These are phyloP conservation scores for Fagopyrum tataricum DNA, from an alignment of 148 eudicot genomes.

Conservation along the genomic window DNA sequence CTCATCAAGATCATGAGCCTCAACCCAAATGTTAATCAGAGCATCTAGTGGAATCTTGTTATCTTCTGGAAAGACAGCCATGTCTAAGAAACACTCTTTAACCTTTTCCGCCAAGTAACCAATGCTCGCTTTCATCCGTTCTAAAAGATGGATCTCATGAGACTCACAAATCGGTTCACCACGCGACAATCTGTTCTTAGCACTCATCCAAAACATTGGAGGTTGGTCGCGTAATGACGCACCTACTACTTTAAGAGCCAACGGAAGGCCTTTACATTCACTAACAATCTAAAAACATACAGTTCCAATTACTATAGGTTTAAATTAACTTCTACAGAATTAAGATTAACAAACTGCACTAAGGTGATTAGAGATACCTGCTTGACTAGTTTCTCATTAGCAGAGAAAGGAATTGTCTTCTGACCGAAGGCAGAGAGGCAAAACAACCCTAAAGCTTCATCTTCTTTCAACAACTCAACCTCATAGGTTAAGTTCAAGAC, in stretches of 20 bases:
- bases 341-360: not conserved
- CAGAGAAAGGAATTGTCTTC: slow-evolving; percentile 32
- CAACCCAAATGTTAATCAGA: slow-evolving; percentile 71
- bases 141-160: slow-evolving; percentile 61
- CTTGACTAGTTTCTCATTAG: slow-evolving; percentile 41
- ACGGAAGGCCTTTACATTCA: slow-evolving; percentile 77
- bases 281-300: slow-evolving; percentile 44
- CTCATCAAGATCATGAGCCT: slow-evolving; percentile 61
- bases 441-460: slow-evolving; percentile 60
- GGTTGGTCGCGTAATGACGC: slow-evolving; percentile 64
- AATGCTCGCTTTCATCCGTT: slow-evolving; percentile 66
- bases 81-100: slow-evolving; percentile 75
- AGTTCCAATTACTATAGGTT: not conserved
- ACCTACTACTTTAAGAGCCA: slow-evolving; percentile 82
- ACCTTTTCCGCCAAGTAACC: slow-evolving; percentile 52
- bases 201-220: slow-evolving; percentile 63
- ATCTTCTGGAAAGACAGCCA: slow-evolving; percentile 79
- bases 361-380: slow-evolving; percentile 29
- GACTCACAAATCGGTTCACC: slow-evolving; percentile 70
- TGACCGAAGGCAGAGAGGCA: slow-evolving; percentile 70
- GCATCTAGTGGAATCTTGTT: slow-evolving; percentile 65
- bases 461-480: slow-evolving; percentile 49
- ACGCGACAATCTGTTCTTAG: slow-evolving; percentile 53
- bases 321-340: not conserved
- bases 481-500: slow-evolving; percentile 46